Conservation (phyloP, 2,329 filamentous ascomycete species). For the Nemania diffusa region DNA sequence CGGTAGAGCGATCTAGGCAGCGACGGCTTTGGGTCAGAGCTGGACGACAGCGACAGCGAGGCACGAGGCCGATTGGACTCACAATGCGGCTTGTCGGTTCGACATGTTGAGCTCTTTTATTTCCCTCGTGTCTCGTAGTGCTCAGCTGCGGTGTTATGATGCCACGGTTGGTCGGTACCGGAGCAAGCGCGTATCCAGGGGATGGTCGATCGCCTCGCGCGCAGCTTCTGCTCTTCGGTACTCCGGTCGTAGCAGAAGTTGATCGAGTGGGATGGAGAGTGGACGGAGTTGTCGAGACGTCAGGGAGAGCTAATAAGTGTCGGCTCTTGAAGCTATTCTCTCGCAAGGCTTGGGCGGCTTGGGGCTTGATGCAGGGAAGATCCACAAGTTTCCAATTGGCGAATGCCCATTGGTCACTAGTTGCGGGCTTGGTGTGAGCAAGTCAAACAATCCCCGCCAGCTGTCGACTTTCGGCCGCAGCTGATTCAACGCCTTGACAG, state of each 20-base stretch:
- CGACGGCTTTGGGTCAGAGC: conserved; percentile 35
- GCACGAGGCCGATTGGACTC: conserved; percentile 45
- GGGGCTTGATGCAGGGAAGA: conserved; percentile 15
- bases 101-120: conserved; percentile 52
- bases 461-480: neutral
- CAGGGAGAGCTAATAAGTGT: conserved; percentile 14
- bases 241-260: neutral
- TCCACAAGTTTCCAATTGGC: conserved; percentile 28
- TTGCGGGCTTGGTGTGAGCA: neutral
- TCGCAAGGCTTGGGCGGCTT: conserved; percentile 26
- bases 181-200: conserved; percentile 20
- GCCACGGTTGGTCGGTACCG: neutral
- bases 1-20: conserved; percentile 79
- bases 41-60: neutral
- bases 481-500: too few species aligned
- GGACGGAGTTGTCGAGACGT: conserved; percentile 9
- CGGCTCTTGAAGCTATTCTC: conserved; percentile 30
- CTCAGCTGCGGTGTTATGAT: conserved; percentile 29
- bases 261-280: neutral
- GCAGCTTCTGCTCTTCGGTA: neutral
- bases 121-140: conserved; percentile 14
- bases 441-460: neutral
- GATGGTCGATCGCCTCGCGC: conserved; percentile 8
- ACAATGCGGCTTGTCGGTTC: conserved; percentile 63
- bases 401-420: conserved; percentile 28